These are phyloP conservation scores for Gossypium herbaceum DNA, from an alignment of 345 rosid genomes.

Conservation along the genomic window DNA sequence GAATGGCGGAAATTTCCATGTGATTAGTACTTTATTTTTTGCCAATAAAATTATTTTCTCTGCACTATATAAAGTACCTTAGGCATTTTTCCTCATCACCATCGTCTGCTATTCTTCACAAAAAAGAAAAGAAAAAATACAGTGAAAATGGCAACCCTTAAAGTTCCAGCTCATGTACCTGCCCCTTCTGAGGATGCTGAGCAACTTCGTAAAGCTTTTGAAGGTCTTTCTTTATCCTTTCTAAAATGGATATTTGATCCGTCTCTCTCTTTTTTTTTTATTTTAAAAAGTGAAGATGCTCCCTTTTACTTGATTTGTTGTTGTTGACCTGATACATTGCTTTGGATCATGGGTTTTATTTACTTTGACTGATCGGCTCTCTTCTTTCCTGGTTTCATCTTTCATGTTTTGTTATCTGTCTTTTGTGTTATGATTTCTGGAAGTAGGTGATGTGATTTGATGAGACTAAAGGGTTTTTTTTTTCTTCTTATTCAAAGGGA, in stretches of 20 bases:
- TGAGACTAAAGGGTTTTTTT: too few species aligned
- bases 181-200: neutral
- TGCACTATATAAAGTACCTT: neutral
- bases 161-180: neutral
- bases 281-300: neutral
- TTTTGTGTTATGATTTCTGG: too few species aligned
- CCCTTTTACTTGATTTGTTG: too few species aligned
- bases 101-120: neutral
- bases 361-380: too few species aligned
- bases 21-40: neutral
- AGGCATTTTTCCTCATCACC: neutral
- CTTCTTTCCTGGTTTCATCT: too few species aligned
- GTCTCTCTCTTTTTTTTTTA: neutral
- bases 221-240: neutral
- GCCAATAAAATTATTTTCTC: neutral
- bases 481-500: too few species aligned
- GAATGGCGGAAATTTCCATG: neutral
- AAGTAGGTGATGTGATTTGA: too few species aligned
- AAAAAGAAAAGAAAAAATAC: neutral
- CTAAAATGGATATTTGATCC: neutral
- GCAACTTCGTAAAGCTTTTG: neutral
- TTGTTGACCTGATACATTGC: neutral
- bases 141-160: neutral
- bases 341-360: too few species aligned
- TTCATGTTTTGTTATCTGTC: too few species aligned